Conservation (phyloP, 495 filamentous ascomycete genomes). For the Neurospora sp. region DNA sequence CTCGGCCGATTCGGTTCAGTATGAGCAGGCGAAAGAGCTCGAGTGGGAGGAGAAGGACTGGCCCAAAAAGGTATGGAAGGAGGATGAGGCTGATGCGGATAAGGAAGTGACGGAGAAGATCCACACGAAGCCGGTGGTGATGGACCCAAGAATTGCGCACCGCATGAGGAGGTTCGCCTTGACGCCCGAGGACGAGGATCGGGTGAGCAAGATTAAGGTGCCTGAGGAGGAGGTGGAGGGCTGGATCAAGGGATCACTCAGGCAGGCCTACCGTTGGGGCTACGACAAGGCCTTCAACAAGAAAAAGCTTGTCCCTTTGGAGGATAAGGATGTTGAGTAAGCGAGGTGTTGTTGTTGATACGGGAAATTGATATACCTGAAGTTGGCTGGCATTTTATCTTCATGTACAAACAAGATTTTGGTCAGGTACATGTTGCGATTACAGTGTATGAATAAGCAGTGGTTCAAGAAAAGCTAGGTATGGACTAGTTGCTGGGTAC, state of each 20-base stretch:
- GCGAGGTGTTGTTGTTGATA: background rate
- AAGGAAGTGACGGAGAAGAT: constrained; percentile 44
- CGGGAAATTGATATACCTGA: background rate
- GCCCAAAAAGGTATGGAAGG: constrained; percentile 70
- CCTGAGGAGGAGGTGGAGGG: constrained; percentile 60
- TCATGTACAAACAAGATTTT: background rate
- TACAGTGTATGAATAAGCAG: constrained; percentile 6
- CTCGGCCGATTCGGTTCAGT: constrained; percentile 17
- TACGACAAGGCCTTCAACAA: constrained; percentile 15
- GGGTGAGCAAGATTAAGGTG: constrained; percentile 49
- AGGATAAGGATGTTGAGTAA: constrained; percentile 17
- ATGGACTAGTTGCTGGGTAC: background rate
- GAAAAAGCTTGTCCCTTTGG: constrained; percentile 14
- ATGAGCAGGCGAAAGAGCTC: constrained; percentile 65
- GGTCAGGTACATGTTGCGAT: background rate
- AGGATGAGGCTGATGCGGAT: constrained; percentile 44
- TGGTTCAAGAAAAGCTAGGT: background rate
- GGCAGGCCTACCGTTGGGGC: constrained; percentile 36
- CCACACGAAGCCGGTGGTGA: constrained; percentile 65
- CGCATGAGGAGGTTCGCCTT: constrained; percentile 76
- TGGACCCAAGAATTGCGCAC: constrained; percentile 66
- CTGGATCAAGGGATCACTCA: constrained; percentile 42
- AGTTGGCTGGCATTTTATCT: background rate
- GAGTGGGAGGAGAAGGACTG: constrained; percentile 74
- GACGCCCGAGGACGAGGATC: constrained; percentile 53